Evolutionary conservation across 345 rosid genomes (phyloP), one percentile per base, ranked within the genome.

Genomic region (Camelina sativa): DNA sequence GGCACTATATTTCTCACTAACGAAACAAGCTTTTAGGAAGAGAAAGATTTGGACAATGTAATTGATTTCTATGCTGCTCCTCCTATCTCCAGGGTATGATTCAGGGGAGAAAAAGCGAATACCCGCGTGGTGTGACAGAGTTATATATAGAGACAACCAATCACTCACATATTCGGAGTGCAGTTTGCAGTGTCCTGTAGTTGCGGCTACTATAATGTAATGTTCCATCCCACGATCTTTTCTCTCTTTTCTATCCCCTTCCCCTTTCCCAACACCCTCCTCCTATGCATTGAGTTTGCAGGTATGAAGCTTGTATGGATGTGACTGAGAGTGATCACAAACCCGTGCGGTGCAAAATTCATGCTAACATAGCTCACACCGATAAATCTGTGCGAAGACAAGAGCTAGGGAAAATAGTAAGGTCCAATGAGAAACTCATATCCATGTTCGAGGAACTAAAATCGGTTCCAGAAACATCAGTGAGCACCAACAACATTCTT

Each of bases 81-180:
- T 64, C 44, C 8, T 56, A 23, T 70, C 77, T 57, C 62, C 82
- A 95, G 99, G 99, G 64, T 95, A 95, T 76, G 99, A 95, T 81
- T 87, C 99, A 53, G 99, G 99, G 30, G 99, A 95, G 93, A 95
- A 95, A 80, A 95, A 92, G 79, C 86, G 98, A n/a, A 95, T 95
- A 76, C 99, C 99, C 46, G 99, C 99, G 0, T 95, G 98, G 99
- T 95, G 99, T 77, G 99, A 95, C 74, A 79, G 99, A 82, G 84
- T 95, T 71, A 83, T 95, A 73, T 95, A 84, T 52, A 93, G 99
- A 10, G 99, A 95, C 79, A 95, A 69, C 65, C 97, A 85, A 67
- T 28, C 87, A 16, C 75, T 65, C 72, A 62, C 82, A 25, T 67
- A 51, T 16, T 57, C 88, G 6, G 92, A 90, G 1, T 86, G 99